Conservation (phyloP, 331 rosid species). For the Malus hybrid region DNA sequence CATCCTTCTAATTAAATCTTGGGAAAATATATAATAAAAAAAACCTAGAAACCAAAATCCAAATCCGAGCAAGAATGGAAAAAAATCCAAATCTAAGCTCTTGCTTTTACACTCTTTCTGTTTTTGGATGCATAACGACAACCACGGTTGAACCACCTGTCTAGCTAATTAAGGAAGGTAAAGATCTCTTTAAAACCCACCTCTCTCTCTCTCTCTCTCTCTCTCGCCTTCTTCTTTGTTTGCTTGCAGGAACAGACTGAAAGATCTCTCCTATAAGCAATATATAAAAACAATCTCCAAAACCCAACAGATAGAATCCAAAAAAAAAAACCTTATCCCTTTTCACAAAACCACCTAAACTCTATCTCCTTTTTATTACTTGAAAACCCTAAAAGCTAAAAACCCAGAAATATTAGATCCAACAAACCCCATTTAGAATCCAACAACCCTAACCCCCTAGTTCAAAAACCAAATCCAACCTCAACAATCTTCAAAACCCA, state of each 20-base stretch:
- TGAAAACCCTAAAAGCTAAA: slow-evolving; percentile 43
- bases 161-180: slow-evolving; percentile 1
- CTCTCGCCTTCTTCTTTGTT: background rate
- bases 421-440: slow-evolving; percentile 5
- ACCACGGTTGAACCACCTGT: background rate
- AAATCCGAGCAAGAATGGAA: slow-evolving; percentile 14
- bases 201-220: background rate
- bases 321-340: slow-evolving; percentile 18
- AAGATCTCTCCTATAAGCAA: slow-evolving; percentile 4
- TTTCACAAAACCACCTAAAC: slow-evolving; percentile 6
- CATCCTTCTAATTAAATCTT: slow-evolving; percentile 22
- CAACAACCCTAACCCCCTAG: slow-evolving; percentile 12
- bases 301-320: slow-evolving; percentile 20
- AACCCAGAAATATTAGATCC: slow-evolving; percentile 27
- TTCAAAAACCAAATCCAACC: background rate
- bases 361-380: slow-evolving; percentile 25
- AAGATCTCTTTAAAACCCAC: background rate
- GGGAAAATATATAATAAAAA: background rate
- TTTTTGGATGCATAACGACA: slow-evolving; percentile 15
- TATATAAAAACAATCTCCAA: background rate
- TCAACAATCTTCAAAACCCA: background rate
- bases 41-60: background rate
- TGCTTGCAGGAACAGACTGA: slow-evolving; percentile 2
- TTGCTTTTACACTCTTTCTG: background rate
- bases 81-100: background rate